Conservation (phyloP, 805 yeast genomes). For the Metahyphopichia silvanorum region DNA sequence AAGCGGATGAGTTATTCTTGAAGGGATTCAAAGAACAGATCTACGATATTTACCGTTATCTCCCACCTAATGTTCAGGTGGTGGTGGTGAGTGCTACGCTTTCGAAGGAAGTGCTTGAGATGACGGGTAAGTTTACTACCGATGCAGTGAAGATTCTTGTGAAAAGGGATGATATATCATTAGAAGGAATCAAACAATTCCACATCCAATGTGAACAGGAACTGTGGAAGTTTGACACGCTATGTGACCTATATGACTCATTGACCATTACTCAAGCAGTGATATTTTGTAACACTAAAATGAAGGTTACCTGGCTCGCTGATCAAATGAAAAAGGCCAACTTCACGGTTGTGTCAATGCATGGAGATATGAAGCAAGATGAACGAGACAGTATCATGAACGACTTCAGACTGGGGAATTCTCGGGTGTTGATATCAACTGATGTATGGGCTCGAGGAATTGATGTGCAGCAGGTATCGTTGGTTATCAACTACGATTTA, state of each 20-base stretch:
- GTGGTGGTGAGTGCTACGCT: constrained; percentile 94
- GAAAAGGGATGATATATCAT: constrained; percentile 87
- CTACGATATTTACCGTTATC: constrained; percentile 79
- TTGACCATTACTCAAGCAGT: constrained; percentile 96
- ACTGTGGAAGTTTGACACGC: constrained; percentile 89
- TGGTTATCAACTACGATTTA: constrained; percentile 92
- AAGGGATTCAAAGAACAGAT: constrained; percentile 96
- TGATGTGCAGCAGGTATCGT: constrained; percentile 96
- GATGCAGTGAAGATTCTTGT: constrained; percentile 93
- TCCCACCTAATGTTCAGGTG: constrained; percentile 86
- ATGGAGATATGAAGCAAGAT: constrained; percentile 94
- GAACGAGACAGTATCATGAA: constrained; percentile 94
- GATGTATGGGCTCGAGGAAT: constrained; percentile 98
- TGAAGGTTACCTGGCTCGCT: constrained; percentile 89
- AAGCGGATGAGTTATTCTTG: constrained; percentile 92
- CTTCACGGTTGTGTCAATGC: constrained; percentile 94
- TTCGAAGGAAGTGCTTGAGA: constrained; percentile 86
- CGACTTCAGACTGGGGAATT: constrained; percentile 90
- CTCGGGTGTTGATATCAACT: constrained; percentile 91
- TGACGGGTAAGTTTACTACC: constrained; percentile 87
- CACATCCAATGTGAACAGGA: constrained; percentile 89
- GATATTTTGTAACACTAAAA: constrained; percentile 94
- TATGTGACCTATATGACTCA: constrained; percentile 93
- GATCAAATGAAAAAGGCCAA: constrained; percentile 73
- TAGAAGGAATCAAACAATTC: constrained; percentile 93